These are phyloP conservation scores for Colletotrichum sp. DNA, from an alignment of 2,329 filamentous ascomycete species.

Conservation along the genomic window DNA sequence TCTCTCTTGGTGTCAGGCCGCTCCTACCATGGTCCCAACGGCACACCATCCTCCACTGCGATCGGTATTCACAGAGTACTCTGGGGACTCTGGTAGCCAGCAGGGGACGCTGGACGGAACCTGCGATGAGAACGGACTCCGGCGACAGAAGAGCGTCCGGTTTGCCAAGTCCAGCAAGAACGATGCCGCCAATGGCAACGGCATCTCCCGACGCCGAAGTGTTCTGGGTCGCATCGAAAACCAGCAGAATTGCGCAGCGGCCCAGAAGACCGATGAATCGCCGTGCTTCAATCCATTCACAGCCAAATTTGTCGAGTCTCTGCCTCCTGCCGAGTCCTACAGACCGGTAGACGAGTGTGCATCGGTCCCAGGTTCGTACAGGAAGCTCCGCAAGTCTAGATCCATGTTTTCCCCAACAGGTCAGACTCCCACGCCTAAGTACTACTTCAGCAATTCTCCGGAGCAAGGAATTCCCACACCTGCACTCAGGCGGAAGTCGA, in stretches of 20 bases:
- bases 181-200: background rate
- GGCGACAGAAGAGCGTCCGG: constrained; percentile 59
- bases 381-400: constrained; percentile 57
- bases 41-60: constrained; percentile 33
- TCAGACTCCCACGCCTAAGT: background rate
- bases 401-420: constrained; percentile 54
- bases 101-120: background rate
- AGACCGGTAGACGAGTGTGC: constrained; percentile 46
- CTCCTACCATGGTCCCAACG: constrained; percentile 46
- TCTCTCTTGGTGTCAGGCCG: constrained; percentile 59
- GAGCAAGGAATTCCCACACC: background rate
- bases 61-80: background rate
- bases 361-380: constrained; percentile 52
- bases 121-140: constrained; percentile 28
- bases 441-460: constrained; percentile 6
- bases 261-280: background rate
- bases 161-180: constrained; percentile 42
- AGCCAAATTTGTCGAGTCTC: constrained; percentile 6
- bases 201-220: background rate
- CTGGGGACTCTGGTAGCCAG: background rate
- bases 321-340: constrained; percentile 5
- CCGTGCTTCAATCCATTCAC: background rate
- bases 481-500: background rate
- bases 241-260: background rate
- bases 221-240: background rate